phyloP scores from a whole-genome alignment of 1,284 basidiomycete genomes.

The Pseudozyma thailandica region DNA sequence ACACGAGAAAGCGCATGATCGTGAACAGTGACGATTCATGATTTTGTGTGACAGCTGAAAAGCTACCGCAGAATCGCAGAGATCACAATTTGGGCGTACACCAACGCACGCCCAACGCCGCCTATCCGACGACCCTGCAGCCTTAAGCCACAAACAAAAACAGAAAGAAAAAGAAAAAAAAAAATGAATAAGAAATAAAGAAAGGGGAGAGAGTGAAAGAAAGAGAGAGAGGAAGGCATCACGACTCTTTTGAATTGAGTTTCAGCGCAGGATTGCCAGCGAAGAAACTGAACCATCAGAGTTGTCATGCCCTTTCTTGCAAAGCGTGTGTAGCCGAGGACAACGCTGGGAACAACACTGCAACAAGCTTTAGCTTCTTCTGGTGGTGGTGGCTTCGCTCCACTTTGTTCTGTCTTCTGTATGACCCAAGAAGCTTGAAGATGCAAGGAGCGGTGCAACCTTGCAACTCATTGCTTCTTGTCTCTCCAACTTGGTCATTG shows the following conservation, averaged over 20 bases:
- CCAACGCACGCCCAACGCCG: too few species aligned
- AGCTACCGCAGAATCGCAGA: not conserved
- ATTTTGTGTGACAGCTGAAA: constrained; percentile 9
- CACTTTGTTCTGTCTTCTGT: too few species aligned
- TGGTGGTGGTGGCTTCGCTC: too few species aligned
- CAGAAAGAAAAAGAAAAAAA: too few species aligned
- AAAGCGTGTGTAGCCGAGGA: too few species aligned
- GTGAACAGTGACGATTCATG: too few species aligned
- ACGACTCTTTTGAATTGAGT: too few species aligned
- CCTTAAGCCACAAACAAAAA: constrained; percentile 5
- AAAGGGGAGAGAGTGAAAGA: constrained; percentile 2
- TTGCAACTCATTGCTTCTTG: not conserved
- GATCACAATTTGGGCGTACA: too few species aligned
- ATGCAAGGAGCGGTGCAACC: constrained; percentile 3
- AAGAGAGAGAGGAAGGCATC: not conserved
- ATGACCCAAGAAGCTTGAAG: constrained; percentile 3
- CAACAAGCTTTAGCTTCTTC: too few species aligned
- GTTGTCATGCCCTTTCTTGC: not conserved
- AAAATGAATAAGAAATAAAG: not conserved
- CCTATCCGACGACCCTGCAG: constrained; percentile 9
- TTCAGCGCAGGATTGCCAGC: not conserved
- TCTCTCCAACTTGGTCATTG: too few species aligned
- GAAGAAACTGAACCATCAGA: not conserved
- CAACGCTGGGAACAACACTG: too few species aligned
- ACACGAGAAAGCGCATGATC: too few species aligned